Percentiles rank a stretch among this genome's conserved stretches.
Evolutionary conservation across 2,329 filamentous ascomycete genomes (phyloP).

Genomic region (Ophiocordyceps camponoti-leonardi): DNA sequence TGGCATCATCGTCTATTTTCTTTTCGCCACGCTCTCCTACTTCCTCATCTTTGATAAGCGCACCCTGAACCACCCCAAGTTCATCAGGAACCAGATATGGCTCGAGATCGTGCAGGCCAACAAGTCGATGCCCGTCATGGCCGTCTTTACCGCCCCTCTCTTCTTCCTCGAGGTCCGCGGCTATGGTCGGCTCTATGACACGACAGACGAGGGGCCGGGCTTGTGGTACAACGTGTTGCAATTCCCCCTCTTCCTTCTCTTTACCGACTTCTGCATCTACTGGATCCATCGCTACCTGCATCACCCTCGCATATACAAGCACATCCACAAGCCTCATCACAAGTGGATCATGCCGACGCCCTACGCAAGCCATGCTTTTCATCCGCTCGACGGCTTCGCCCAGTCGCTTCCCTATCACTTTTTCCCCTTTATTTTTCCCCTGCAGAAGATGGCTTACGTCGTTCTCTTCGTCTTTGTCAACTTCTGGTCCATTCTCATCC

Average conservation of each 20-base stretch:
- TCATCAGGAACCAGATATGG: slow-evolving; percentile 80
- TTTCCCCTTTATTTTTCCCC: slow-evolving; percentile 81
- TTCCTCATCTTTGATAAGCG: slow-evolving; percentile 81
- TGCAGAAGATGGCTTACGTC: slow-evolving; percentile 82
- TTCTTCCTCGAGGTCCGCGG: slow-evolving; percentile 75
- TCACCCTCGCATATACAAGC: slow-evolving; percentile 62
- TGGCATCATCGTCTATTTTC: slow-evolving; percentile 68
- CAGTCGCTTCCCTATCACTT: slow-evolving; percentile 86
- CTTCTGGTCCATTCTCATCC: slow-evolving; percentile 91
- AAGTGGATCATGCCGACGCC: slow-evolving; percentile 99
- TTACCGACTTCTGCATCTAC: slow-evolving; percentile 84
- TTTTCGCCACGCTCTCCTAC: slow-evolving; percentile 72
- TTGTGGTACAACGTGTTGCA: slow-evolving; percentile 64
- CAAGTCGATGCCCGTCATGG: slow-evolving; percentile 64
- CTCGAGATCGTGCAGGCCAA: slow-evolving; percentile 74
- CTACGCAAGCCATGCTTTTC: slow-evolving; percentile 84
- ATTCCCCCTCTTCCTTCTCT: slow-evolving; percentile 74
- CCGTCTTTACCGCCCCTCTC: slow-evolving; percentile 61
- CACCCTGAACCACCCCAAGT: slow-evolving; percentile 79
- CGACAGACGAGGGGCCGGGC: slow-evolving; percentile 57
- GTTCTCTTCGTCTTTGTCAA: slow-evolving; percentile 83
- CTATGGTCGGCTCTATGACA: slow-evolving; percentile 75
- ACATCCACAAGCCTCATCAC: slow-evolving; percentile 91
- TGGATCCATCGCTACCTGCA: slow-evolving; percentile 80
- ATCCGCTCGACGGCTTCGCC: slow-evolving; percentile 78